phyloP scores from a whole-genome alignment of 2,329 filamentous ascomycete species.

The Fusarium sp. region DNA sequence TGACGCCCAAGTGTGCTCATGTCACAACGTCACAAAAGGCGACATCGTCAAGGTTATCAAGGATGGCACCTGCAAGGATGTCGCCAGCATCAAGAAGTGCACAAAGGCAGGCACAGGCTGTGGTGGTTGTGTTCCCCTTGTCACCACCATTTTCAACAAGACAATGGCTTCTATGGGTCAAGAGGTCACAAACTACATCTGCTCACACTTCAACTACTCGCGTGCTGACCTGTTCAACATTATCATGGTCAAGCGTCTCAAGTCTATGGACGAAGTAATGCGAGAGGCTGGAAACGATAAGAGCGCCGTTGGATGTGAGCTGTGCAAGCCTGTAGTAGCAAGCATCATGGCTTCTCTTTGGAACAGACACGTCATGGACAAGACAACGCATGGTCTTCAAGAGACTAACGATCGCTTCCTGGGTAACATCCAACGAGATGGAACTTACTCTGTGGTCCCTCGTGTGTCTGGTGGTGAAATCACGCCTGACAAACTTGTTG shows the following conservation, averaged over 20 bases:
- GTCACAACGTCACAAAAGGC: conserved; percentile 91
- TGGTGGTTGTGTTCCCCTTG: conserved; percentile 88
- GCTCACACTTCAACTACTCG: conserved; percentile 84
- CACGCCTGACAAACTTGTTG: conserved; percentile 84
- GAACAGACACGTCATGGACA: conserved; percentile 84
- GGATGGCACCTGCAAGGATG: conserved; percentile 81
- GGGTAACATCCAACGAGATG: conserved; percentile 90
- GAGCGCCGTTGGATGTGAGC: conserved; percentile 82
- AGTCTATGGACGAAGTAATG: conserved; percentile 81
- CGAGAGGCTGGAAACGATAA: conserved; percentile 76
- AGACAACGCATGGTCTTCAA: conserved; percentile 77
- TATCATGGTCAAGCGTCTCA: conserved; percentile 81
- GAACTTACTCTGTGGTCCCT: conserved; percentile 89
- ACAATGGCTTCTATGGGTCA: conserved; percentile 87
- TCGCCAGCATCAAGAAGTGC: conserved; percentile 86
- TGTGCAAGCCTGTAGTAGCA: conserved; percentile 84
- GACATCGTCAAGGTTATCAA: conserved; percentile 79
- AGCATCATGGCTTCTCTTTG: conserved; percentile 85
- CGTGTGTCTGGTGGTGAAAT: conserved; percentile 88
- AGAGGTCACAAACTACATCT: conserved; percentile 88
- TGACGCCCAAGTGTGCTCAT: conserved; percentile 90
- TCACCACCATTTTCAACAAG: conserved; percentile 90
- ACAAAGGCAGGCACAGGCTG: conserved; percentile 94
- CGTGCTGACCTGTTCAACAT: conserved; percentile 93
- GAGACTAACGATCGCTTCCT: conserved; percentile 92